These are phyloP conservation scores for Schizosaccharomyces cryophilus DNA, from an alignment of 805 yeast genomes.

Conservation along the genomic window DNA sequence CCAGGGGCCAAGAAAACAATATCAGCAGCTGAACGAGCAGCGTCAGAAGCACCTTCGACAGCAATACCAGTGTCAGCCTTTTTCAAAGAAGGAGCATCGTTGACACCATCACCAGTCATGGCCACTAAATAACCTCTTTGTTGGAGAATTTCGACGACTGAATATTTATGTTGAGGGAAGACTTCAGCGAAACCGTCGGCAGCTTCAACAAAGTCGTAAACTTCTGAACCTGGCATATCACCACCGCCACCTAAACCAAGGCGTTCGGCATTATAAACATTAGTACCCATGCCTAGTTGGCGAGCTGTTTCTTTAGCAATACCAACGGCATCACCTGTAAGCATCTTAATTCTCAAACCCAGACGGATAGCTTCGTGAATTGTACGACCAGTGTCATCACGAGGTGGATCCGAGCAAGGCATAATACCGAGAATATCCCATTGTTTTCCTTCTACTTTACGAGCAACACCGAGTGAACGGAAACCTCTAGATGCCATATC, in stretches of 20 bases:
- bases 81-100: constrained; percentile 44
- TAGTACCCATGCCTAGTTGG: constrained; percentile 88
- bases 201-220: constrained; percentile 47
- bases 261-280: constrained; percentile 90
- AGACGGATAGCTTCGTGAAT: constrained; percentile 72
- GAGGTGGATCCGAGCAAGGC: constrained; percentile 98
- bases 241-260: constrained; percentile 67
- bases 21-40: constrained; percentile 23
- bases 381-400: constrained; percentile 92
- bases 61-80: constrained; percentile 82
- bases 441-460: constrained; percentile 95
- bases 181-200: constrained; percentile 84
- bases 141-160: constrained; percentile 40
- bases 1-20: constrained; percentile 31
- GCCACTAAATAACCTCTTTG: constrained; percentile 41
- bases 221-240: constrained; percentile 41
- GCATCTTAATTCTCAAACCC: constrained; percentile 91
- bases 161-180: constrained; percentile 44
- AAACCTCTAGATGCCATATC: constrained; percentile 96
- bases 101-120: constrained; percentile 50
- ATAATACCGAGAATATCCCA: constrained; percentile 94
- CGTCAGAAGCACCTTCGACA: constrained; percentile 23
- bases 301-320: constrained; percentile 96
- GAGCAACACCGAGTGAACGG: constrained; percentile 95
- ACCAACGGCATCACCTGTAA: constrained; percentile 98